phyloP scores from a whole-genome alignment of 2,329 filamentous ascomycete genomes.

The Colletotrichum australisinense region DNA sequence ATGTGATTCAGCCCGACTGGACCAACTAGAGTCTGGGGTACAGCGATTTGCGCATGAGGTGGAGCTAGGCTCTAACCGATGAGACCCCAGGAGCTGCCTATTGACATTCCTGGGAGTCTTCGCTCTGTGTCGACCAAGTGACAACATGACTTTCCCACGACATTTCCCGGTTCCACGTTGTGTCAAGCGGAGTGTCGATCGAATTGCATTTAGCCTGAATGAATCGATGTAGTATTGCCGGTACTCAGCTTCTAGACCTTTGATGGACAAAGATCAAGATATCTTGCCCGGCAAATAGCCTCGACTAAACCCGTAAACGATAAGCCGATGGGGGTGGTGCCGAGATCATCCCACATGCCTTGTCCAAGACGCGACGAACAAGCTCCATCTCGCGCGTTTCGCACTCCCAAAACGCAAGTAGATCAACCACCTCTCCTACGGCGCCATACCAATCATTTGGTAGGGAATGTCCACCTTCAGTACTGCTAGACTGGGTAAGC shows the following conservation, averaged over 20 bases:
- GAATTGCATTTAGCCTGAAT: slow-evolving; percentile 17
- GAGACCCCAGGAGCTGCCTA: background rate
- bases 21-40: slow-evolving; percentile 8
- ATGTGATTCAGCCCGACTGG: background rate
- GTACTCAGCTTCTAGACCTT: background rate
- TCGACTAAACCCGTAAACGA: background rate
- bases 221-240: background rate
- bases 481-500: background rate
- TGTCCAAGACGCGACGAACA: background rate
- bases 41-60: slow-evolving; percentile 12
- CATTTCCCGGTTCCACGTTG: background rate
- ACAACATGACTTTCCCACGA: no score
- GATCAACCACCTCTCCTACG: background rate
- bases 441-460: background rate
- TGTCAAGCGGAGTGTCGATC: background rate
- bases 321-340: background rate
- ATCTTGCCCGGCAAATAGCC: background rate
- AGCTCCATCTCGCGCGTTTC: background rate
- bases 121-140: background rate
- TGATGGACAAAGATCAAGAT: no score
- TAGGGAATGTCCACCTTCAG: background rate
- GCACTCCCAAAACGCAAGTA: slow-evolving; percentile 8
- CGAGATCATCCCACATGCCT: background rate
- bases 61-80: background rate
- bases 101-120: background rate